Evolutionary conservation across 1,284 basidiomycete genomes (phyloP).

Genomic region (Papiliotrema flavescens): DNA sequence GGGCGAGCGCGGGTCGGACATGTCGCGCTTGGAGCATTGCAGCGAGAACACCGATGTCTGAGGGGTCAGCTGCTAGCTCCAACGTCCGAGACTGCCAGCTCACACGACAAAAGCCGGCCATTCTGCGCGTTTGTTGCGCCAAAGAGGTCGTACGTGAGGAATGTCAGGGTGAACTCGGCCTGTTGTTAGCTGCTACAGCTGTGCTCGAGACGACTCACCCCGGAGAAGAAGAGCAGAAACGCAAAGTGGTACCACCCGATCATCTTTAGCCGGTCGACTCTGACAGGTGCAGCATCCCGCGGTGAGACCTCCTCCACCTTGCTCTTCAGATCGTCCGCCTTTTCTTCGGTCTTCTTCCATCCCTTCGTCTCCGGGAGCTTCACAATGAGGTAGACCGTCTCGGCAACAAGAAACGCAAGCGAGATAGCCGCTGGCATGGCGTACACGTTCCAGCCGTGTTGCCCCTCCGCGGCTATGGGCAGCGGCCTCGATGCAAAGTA

Average conservation of each 20-base stretch:
- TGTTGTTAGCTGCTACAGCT: constrained; percentile 38
- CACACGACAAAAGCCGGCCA: constrained; percentile 69
- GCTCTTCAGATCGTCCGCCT: constrained; percentile 5
- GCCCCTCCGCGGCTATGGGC: constrained; percentile 16
- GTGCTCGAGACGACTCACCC: constrained; percentile 28
- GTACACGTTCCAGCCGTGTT: constrained; percentile 69
- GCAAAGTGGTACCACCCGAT: constrained; percentile 69
- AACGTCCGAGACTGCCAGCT: constrained; percentile 2
- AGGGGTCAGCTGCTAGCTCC: not conserved
- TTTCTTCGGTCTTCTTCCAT: constrained; percentile 20
- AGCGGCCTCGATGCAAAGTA: constrained; percentile 49
- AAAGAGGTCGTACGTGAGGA: constrained; percentile 72
- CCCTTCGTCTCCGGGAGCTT: constrained; percentile 62
- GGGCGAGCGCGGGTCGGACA: constrained; percentile 60
- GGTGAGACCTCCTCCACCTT: constrained; percentile 8
- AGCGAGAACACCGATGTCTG: constrained; percentile 73
- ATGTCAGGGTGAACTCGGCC: constrained; percentile 86
- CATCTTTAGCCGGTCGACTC: constrained; percentile 31
- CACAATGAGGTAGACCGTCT: constrained; percentile 67
- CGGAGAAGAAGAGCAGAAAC: constrained; percentile 83
- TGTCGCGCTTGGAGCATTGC: constrained; percentile 86
- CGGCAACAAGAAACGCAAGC: constrained; percentile 62
- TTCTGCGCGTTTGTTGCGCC: constrained; percentile 87
- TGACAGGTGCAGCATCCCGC: constrained; percentile 13
- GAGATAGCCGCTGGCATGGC: constrained; percentile 76